Evolutionary conservation across 768 basidiomycete genomes (phyloP), one percentile per base, ranked within the genome.

Genomic region (Cystofilobasidium bisporidii): DNA sequence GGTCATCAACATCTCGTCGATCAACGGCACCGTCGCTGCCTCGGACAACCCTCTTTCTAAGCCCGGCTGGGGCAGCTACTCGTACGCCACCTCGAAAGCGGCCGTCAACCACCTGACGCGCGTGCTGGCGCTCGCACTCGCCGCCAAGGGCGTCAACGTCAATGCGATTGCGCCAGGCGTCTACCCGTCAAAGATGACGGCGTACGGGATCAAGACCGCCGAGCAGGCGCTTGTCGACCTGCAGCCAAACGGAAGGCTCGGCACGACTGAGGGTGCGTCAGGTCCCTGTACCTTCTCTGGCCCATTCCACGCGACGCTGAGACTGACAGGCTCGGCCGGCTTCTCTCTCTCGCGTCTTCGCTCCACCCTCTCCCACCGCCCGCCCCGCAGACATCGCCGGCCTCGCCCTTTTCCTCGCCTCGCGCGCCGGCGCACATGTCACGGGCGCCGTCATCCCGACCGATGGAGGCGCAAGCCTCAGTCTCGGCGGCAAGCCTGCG

Each of bases 171-270:
- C 86, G 48, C 89, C 89, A 0, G 89, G 89, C 1, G 77, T 89
- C 17, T 91, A 88, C 78, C 87, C 87, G 0, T 87, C 86, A 56
- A 89, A 86, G 78, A 90, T 91, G 88, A 90, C 89, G 1, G 83
- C 86, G 0, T 88, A 79, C 60, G 86, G 84, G 3, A 77, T 88
- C 71, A 82, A 83, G 71, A 80, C 74, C 1, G 76, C 76, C 3
- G 82, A 83, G 67, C 81, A 82, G 28, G 77, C 72, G 11, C 81
- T 87, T 67, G 80, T 79, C 45, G 74, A 79, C 12, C 41, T 57
- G 0, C 74, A 72, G 22, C 87, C 89, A 68, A 88, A 87, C 28
- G 84, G 63, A 11, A 33, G 68, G 17, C 33, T 69, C 28, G 68
- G 62, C 14, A 61, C 38, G n/a, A 26, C 61, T 3, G 68, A 63